These are phyloP conservation scores for Uromyces viciae-fabae DNA, from an alignment of 1,284 basidiomycete species.

Conservation along the genomic window DNA sequence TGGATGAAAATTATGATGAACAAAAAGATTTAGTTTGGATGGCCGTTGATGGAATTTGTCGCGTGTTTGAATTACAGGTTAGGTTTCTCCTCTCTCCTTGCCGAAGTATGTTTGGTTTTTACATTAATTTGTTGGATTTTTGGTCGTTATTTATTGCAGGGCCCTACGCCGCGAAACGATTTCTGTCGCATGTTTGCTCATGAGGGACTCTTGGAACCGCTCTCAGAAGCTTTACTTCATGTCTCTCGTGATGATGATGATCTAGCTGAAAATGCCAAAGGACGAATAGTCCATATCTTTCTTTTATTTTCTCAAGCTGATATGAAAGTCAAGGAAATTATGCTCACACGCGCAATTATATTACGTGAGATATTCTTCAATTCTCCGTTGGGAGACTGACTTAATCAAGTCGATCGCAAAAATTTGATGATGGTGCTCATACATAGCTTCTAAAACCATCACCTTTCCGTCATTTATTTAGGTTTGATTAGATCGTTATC, in stretches of 20 bases:
- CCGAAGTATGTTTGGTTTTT: too few species aligned
- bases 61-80: slow-evolving; percentile 81
- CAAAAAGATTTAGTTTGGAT: slow-evolving; percentile 81
- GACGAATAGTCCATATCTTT: slow-evolving; percentile 82
- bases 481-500: slow-evolving; percentile 76
- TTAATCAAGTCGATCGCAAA: not conserved
- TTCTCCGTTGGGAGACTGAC: not conserved
- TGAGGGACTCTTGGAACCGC: slow-evolving; percentile 85
- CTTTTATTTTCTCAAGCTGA: slow-evolving; percentile 92
- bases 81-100: not conserved
- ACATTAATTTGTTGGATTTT: too few species aligned
- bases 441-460: not conserved
- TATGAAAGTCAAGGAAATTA: slow-evolving; percentile 80
- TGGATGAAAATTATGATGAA: slow-evolving; percentile 94
- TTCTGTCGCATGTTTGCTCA: slow-evolving; percentile 97
- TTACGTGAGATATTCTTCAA: slow-evolving; percentile 63
- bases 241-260: slow-evolving; percentile 73
- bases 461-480: slow-evolving; percentile 56
- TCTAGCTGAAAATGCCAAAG: slow-evolving; percentile 65
- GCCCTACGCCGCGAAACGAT: slow-evolving; percentile 92
- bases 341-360: slow-evolving; percentile 82
- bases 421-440: too few species aligned
- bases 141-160: slow-evolving; percentile 59
- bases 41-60: slow-evolving; percentile 87
- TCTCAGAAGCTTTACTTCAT: slow-evolving; percentile 81